Evolutionary conservation across 352 stramenopile genomes (phyloP), one percentile per base, ranked within the genome.

Genomic region (Globisporangium abappressorium): DNA sequence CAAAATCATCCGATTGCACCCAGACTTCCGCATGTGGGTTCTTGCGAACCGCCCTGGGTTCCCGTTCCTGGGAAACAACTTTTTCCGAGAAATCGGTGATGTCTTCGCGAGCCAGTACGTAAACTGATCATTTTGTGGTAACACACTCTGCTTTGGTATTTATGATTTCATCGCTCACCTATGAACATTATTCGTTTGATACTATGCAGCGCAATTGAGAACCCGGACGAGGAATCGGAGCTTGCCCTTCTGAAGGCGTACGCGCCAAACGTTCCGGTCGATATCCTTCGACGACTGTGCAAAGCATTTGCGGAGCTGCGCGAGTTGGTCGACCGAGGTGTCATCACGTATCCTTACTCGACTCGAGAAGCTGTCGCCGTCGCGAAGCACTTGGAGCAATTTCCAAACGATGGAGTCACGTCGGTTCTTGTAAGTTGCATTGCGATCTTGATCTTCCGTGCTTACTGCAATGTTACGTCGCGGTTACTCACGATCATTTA

Each of bases 1-100:
- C n/a, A 74, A 96, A 58, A 85, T 96, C 60, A 98, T 98, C 57
- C 67, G 74, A 15, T 86, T 99, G 5, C 95, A 98, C 74, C 84
- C 89, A 0, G 84, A 98, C 57, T 99, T 99, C 69, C 79, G 80
- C 24, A 88, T 99, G 70, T 97, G 94, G 84, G 92, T 97, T 15
- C 73, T 99, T 2, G 94, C 94, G n/a, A 99, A 99, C 71, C 89
- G 92, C 30, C 91, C 97, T n/a, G 95, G 95, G 0, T 99, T 92
- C 69, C 97, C 97, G 14, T 99, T 99, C 75, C 80, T 98, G 38
- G 97, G 97, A n/a, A 99, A 99, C 82, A 97, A 98, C 66, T 96
- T 99, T 36, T 97, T 97, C 72, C 74, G 84, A 6, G 90, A 98
- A 71, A 97, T 98, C 64, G 92, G 92, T 26, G 97, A 99, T 70